Evolutionary conservation across 306 rosid species (phyloP).

Genomic region (Cicer chorassanicum): DNA sequence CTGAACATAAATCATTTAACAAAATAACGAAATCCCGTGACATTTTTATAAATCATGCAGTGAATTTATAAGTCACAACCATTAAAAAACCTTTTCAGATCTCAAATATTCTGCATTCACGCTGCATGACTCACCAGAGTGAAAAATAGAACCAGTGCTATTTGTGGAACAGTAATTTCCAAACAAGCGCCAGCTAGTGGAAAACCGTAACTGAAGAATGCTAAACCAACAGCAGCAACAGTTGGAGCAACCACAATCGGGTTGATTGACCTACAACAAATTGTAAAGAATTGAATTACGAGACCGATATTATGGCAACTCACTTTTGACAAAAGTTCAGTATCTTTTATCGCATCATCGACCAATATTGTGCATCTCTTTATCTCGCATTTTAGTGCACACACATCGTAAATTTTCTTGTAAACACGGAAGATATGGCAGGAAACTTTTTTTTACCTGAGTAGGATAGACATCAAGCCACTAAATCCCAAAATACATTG

Average conservation of each 20-base stretch:
- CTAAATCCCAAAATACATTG: slow-evolving; percentile 85
- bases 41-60: slow-evolving; percentile 7
- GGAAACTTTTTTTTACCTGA: slow-evolving; percentile 63
- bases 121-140: slow-evolving; percentile 63
- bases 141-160: slow-evolving; percentile 77
- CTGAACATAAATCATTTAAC: slow-evolving; percentile 42
- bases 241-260: slow-evolving; percentile 97
- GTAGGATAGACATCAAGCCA: slow-evolving; percentile 83
- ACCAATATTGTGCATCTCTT: slow-evolving; percentile 14
- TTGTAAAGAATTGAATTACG: slow-evolving; percentile 26
- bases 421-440: slow-evolving; percentile 16
- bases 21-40: slow-evolving; percentile 17
- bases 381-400: not conserved
- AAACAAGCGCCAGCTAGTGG: slow-evolving; percentile 91
- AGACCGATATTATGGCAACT: not conserved
- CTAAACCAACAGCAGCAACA: slow-evolving; percentile 92
- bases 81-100: not conserved
- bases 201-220: slow-evolving; percentile 95
- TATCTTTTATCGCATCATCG: slow-evolving; percentile 31
- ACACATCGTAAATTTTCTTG: not conserved
- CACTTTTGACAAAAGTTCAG: slow-evolving; percentile 23
- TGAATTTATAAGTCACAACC: not conserved
- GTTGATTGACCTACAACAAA: slow-evolving; percentile 73
- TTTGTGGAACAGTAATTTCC: slow-evolving; percentile 87
- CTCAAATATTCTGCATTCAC: slow-evolving; percentile 22